Conservation (phyloP, 306 rosid species). For the Neltuma alba region DNA sequence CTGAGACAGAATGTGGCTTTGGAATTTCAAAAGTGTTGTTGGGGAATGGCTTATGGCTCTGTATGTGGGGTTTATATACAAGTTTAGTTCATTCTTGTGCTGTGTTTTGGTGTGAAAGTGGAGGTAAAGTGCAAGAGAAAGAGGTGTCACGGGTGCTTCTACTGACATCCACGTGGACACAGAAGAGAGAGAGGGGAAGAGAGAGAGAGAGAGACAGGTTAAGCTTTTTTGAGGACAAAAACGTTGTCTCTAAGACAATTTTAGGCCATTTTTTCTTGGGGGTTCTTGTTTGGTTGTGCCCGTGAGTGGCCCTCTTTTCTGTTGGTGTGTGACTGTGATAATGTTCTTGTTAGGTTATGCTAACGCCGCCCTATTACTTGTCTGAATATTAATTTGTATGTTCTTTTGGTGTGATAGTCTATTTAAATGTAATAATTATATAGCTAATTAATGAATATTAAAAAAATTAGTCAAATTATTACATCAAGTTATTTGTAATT, state of each 20-base stretch:
- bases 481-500: too few relatives aligned
- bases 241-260: conserved; percentile 12
- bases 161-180: conserved; percentile 37
- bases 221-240: conserved; percentile 52
- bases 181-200: conserved; percentile 33
- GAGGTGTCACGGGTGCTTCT: conserved; percentile 85
- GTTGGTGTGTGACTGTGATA: conserved; percentile 49
- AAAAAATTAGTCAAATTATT: too few relatives aligned
- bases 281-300: conserved; percentile 66
- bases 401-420: too few relatives aligned
- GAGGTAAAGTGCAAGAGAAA: conserved; percentile 43
- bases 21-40: neutral
- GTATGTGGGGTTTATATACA: conserved; percentile 33
- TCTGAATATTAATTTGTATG: neutral
- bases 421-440: too few relatives aligned
- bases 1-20: conserved; percentile 37
- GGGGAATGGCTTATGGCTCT: conserved; percentile 35
- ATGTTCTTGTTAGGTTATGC: conserved; percentile 42
- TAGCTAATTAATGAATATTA: too few relatives aligned
- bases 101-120: conserved; percentile 55
- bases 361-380: neutral
- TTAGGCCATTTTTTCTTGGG: conserved; percentile 42
- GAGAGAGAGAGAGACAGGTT: conserved; percentile 49
- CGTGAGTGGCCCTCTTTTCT: conserved; percentile 63
- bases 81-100: conserved; percentile 21